Evolutionary conservation across 1,284 basidiomycete genomes (phyloP).

Genomic region (Pulveroboletus sp.): DNA sequence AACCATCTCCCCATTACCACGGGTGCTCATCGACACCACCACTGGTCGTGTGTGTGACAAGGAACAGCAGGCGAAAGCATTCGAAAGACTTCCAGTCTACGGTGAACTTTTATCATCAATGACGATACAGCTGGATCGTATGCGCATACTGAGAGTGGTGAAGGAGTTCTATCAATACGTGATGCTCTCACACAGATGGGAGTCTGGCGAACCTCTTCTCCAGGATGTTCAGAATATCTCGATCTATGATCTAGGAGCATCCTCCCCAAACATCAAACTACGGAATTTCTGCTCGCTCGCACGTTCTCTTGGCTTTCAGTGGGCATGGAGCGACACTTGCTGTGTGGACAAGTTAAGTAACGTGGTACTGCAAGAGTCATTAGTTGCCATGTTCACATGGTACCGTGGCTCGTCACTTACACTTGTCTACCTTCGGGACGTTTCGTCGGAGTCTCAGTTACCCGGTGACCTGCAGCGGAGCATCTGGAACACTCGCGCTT

Average conservation of each 20-base stretch:
- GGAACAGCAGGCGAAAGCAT: neutral
- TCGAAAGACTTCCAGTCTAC: constrained; percentile 1
- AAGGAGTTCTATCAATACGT: neutral
- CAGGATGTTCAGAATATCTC: constrained; percentile 1
- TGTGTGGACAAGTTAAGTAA: too few species aligned
- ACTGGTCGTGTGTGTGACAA: constrained; percentile 2
- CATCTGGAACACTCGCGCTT: constrained; percentile 12
- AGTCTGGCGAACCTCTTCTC: neutral
- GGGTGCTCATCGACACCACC: neutral
- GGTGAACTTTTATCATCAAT: too few species aligned
- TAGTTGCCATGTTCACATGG: too few species aligned
- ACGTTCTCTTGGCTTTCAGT: neutral
- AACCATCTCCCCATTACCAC: neutral
- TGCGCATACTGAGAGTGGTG: neutral
- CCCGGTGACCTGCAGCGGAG: neutral
- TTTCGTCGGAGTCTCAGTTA: neutral
- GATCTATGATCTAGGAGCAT: constrained; percentile 1
- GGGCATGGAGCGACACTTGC: neutral
- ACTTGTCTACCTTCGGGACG: neutral
- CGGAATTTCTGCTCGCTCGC: constrained; percentile 1
- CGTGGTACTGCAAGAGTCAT: too few species aligned
- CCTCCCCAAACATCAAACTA: constrained; percentile 1
- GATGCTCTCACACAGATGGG: neutral
- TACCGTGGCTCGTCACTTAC: too few species aligned
- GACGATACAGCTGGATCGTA: neutral